A percentile compares a stretch with the other conserved stretches of the same genome.
These are phyloP conservation scores for Talaromyces wortmannii DNA, from an alignment of 495 filamentous ascomycete genomes.

Conservation along the genomic window DNA sequence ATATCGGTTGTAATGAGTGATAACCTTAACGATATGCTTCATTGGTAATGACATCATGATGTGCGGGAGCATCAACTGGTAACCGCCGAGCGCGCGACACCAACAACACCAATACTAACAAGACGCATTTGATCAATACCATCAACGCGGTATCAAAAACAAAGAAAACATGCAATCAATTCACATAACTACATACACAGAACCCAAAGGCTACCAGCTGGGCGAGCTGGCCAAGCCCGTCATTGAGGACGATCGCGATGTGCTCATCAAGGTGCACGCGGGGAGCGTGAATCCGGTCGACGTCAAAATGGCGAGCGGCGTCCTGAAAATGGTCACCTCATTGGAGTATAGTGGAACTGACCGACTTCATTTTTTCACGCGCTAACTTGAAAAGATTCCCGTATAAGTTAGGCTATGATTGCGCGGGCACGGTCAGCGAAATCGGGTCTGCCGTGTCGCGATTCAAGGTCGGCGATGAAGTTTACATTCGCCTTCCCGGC, in stretches of 20 bases:
- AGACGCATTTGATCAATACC: no score
- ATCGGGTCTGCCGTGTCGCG: slow-evolving; percentile 31
- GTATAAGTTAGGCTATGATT: slow-evolving; percentile 37
- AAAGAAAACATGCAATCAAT: slow-evolving; percentile 1
- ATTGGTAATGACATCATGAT: no score
- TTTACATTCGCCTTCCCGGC: slow-evolving; percentile 9
- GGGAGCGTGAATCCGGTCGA: slow-evolving; percentile 7
- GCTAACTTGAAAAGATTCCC: not conserved
- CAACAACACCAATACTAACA: no score
- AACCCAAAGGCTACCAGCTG: slow-evolving; percentile 1
- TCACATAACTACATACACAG: not conserved
- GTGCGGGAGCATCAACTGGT: no score
- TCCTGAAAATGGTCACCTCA: not conserved
- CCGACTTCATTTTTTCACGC: no score
- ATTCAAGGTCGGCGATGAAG: slow-evolving; percentile 42
- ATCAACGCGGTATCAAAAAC: no score
- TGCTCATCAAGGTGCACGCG: slow-evolving; percentile 5
- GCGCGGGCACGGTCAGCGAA: slow-evolving; percentile 43
- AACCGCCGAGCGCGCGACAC: no score
- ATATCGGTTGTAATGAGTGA: no score
- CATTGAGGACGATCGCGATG: slow-evolving; percentile 1
- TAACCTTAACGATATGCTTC: no score
- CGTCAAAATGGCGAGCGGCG: slow-evolving; percentile 4
- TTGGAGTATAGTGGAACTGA: not conserved
- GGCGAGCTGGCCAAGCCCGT: not conserved